phyloP scores from a whole-genome alignment of 176 grass and related monocot genomes.

The Lolium perenne region DNA sequence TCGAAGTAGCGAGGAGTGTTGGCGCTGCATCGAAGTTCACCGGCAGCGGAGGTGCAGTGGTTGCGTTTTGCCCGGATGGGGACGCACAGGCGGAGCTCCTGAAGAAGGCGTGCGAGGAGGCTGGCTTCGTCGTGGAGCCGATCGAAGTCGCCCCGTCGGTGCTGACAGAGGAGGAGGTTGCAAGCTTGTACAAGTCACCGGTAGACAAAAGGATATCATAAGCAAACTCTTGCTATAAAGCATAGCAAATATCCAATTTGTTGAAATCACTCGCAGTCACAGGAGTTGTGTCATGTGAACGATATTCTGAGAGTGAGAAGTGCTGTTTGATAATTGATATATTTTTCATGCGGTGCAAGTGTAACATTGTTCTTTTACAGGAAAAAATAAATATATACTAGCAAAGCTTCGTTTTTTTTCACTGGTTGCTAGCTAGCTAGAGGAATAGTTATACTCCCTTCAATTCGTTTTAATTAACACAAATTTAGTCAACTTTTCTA shows the following conservation, averaged over 20 bases:
- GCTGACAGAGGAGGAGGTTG: slow-evolving; percentile 49
- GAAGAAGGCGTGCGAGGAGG: slow-evolving; percentile 43
- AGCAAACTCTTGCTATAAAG: neutral
- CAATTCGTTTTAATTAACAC: no score
- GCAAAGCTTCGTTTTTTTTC: neutral
- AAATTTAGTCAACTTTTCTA: no score
- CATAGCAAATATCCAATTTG: neutral
- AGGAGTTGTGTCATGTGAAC: neutral
- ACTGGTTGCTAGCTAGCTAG: neutral
- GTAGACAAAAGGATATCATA: neutral
- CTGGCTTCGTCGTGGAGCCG: slow-evolving; percentile 57
- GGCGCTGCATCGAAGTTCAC: slow-evolving; percentile 80
- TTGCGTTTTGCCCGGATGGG: slow-evolving; percentile 61
- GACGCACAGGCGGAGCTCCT: slow-evolving; percentile 53
- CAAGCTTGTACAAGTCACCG: slow-evolving; percentile 10
- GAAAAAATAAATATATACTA: neutral
- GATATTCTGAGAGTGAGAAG: neutral
- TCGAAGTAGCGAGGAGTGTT: slow-evolving; percentile 67
- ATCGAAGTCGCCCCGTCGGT: slow-evolving; percentile 52
- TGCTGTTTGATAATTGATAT: no score
- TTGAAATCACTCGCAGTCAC: neutral
- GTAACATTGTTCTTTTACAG: neutral
- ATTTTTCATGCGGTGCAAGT: neutral
- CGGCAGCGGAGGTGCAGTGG: slow-evolving; percentile 73
- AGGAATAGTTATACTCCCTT: no score